Evolutionary conservation across 1,139 yeast genomes (phyloP).

Genomic region (Pneumocystis sp.): DNA sequence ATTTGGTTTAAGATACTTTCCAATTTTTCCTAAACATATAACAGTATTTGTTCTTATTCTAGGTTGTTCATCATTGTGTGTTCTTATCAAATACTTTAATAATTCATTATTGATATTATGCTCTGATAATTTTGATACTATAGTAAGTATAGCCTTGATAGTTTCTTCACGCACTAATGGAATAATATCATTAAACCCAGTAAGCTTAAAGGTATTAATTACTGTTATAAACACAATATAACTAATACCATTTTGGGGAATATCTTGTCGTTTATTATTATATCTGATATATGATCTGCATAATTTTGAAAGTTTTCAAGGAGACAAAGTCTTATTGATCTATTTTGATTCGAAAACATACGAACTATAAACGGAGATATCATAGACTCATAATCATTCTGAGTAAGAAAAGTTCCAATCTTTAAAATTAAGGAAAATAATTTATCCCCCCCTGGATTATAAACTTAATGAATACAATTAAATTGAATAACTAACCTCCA

Average conservation of each 20-base stretch:
- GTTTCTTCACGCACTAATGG: conserved; percentile 69
- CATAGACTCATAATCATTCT: conserved; percentile 30
- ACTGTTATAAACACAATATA: neutral
- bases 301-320: conserved; percentile 48
- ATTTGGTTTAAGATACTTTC: conserved; percentile 42
- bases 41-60: conserved; percentile 80
- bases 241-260: conserved; percentile 41
- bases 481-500: conserved; percentile 10
- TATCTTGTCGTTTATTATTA: conserved; percentile 49
- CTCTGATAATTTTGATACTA: conserved; percentile 54
- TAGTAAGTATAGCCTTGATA: conserved; percentile 47
- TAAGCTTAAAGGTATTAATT: conserved; percentile 16
- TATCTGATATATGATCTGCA: conserved; percentile 34
- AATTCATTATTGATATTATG: conserved; percentile 80
- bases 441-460: conserved; percentile 13
- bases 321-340: conserved; percentile 59
- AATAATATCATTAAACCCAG: conserved; percentile 79
- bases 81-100: conserved; percentile 63
- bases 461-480: neutral
- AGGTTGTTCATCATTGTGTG: conserved; percentile 73
- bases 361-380: conserved; percentile 52
- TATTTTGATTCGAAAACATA: conserved; percentile 52
- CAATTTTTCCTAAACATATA: conserved; percentile 56
- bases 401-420: conserved; percentile 30
- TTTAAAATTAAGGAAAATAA: conserved; percentile 12